Evolutionary conservation across 108 stramenopile species (phyloP).

Genomic region (Skeletonema potamos): DNA sequence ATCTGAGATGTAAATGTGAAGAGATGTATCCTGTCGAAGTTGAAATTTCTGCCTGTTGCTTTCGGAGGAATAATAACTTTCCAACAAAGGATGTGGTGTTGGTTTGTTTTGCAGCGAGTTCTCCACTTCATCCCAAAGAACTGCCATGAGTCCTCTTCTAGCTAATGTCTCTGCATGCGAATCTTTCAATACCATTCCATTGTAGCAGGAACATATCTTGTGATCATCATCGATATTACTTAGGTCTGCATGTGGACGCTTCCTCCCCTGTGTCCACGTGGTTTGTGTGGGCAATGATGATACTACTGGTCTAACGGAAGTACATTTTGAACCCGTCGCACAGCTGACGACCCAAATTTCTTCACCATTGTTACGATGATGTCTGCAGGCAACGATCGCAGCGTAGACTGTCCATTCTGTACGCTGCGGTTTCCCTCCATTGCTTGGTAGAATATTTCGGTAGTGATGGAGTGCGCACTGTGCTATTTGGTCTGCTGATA

Average conservation of each 20-base stretch:
- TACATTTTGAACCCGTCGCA: constrained; percentile 90
- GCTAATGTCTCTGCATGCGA: constrained; percentile 92
- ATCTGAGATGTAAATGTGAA: constrained; percentile 91
- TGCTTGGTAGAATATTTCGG: constrained; percentile 43
- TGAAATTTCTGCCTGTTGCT: constrained; percentile 30
- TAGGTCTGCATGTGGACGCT: neutral
- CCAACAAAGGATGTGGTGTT: constrained; percentile 8
- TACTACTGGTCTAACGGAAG: constrained; percentile 37
- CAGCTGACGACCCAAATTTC: constrained; percentile 57
- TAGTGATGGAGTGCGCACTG: constrained; percentile 69
- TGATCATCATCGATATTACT: neutral
- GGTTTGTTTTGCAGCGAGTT: constrained; percentile 1
- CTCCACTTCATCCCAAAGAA: constrained; percentile 75
- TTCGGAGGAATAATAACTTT: neutral
- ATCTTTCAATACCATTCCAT: constrained; percentile 82
- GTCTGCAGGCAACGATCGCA: constrained; percentile 69
- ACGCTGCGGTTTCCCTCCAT: constrained; percentile 73
- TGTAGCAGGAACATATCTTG: constrained; percentile 30
- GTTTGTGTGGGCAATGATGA: constrained; percentile 26
- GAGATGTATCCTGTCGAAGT: constrained; percentile 47
- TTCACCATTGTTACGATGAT: neutral
- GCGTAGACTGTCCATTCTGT: constrained; percentile 88
- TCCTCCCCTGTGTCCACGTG: neutral
- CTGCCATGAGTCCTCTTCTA: constrained; percentile 74
- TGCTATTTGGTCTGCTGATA: constrained; percentile 25